Evolutionary conservation across 148 eudicot species (phyloP), one percentile per base, ranked within the genome.

Genomic region (Diospyros lotus): DNA sequence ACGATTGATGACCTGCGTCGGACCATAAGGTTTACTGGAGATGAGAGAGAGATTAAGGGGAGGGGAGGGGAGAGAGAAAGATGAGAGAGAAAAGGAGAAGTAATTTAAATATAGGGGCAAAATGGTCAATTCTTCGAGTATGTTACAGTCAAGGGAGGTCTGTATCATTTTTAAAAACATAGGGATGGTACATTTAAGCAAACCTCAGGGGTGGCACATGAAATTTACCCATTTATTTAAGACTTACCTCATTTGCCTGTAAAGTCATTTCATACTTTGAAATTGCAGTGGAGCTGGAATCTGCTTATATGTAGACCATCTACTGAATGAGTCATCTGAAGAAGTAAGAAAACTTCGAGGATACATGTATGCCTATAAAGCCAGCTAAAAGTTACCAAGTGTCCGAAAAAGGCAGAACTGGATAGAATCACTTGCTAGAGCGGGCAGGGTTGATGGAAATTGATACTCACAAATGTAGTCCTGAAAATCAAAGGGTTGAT

Each of bases 331-430:
- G 82, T 94, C 98, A 39, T 86, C 96, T 39, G 86, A 90, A 83
- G 97, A 92, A 89, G 87, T 94, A 17, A 87, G 88, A 73, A 92
- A 90, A 83, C 97, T 94, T 59, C 86, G 96, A 76, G 86, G 88
- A 76, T 94, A 90, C 85, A 90, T 94, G 98, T 94, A 94, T 71
- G 76, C 96, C 58, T 94, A 80, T 82, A 94, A 94, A 80, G 92
- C 90, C 58, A 86, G 81, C 66, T 94, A 75, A 78, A 61, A 4
- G 28, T 28, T 71, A 1, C 8, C 40, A 51, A 12, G 39, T 14
- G 9, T 40, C 13, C 62, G 42, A 77, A 13, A 12, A 43, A 45
- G 15, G 15, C 50, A 53, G 46, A 28, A 44, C 48, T 14, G 14
- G 71, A 9, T 68, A 18, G 8, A 38, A 51, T 38, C 71, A 39